Base-by-base conservation (phyloP, 2,329 filamentous ascomycete genomes). In the Diaporthe vaccinii region DNA sequence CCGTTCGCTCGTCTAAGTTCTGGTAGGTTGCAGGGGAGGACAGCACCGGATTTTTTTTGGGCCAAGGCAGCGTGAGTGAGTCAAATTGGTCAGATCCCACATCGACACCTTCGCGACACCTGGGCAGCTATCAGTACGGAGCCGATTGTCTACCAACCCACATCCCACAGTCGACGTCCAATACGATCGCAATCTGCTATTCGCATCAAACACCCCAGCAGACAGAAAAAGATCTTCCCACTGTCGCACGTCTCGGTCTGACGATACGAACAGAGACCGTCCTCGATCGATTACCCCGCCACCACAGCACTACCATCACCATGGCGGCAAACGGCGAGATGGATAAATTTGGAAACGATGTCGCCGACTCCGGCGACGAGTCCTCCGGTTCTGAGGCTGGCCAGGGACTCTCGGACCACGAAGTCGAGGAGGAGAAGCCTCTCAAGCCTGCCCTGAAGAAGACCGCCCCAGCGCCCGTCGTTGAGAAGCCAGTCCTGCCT, bases 361-460 rank as follows among this genome's bases (percentile, higher is more conserved):
- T 95, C 80, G 93, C 95, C 82, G 89, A 90, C 82, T 91, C 89
- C 68, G 90, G 86, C 76, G 84, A 86, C 82, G 94, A 95, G 83
- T 93, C 91, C 68, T 88, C 89, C 67, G 85, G 79, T 74, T 83
- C 91, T 78, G 88, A 91, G 78, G 85, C 90, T 79, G 86, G 90
- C 76, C 87, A 91, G 76, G 75, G 75, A 6, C 89, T 90, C 70
- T 87, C 87, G 77, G 85, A 87, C 79, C 89, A 93, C 78, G 90
- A 91, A 77, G 79, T 85, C 67, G 89, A 91, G 73, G 88, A 92
- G 81, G 88, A 92, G 81, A 92, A 94, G 89, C 90, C 91, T 74
- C 85, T 92, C 82, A 98, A 98, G 90, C 94, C 96, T 61, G 92
- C 95, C 36, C 87, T 98, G 86, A 98, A 98, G 90, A 95, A 95